phyloP scores from a whole-genome alignment of 495 filamentous ascomycete genomes.

The Poronia punctata region DNA sequence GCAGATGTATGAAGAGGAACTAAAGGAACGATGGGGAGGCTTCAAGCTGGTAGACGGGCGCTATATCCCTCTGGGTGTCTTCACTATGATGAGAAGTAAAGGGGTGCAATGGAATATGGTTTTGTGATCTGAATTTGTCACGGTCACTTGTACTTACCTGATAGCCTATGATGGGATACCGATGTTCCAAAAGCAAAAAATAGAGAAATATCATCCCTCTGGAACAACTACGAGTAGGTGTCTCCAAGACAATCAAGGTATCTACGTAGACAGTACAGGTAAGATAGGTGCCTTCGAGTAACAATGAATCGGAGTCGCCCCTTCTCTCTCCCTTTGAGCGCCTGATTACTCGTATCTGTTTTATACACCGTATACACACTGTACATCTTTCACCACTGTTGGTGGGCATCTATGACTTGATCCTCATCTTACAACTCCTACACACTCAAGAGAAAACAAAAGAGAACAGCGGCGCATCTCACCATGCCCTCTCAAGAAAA shows the following conservation, averaged over 20 bases:
- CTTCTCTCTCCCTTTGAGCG: not conserved
- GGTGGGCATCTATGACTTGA: not conserved
- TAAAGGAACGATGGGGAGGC: conserved; percentile 44
- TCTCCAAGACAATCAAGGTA: too few species aligned
- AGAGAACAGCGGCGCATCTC: too few species aligned
- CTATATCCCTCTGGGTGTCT: conserved; percentile 47
- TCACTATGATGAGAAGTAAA: conserved; percentile 46
- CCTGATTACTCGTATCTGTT: not conserved
- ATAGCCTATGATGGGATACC: too few species aligned
- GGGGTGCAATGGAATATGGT: conserved; percentile 50
- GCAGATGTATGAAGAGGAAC: conserved; percentile 44
- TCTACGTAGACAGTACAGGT: too few species aligned
- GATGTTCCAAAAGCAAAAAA: too few species aligned
- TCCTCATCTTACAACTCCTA: not conserved
- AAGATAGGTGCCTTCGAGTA: not conserved
- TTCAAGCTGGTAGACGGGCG: conserved; percentile 46
- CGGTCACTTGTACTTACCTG: too few species aligned
- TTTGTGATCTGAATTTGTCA: too few species aligned
- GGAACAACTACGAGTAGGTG: too few species aligned
- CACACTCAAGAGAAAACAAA: not conserved
- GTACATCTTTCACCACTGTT: not conserved
- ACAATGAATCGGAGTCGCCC: not conserved
- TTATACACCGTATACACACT: not conserved
- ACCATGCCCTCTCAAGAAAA: too few species aligned
- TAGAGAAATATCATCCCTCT: too few species aligned